Evolutionary conservation across 495 filamentous ascomycete species (phyloP).

Genomic region (Acidiella bohemica): DNA sequence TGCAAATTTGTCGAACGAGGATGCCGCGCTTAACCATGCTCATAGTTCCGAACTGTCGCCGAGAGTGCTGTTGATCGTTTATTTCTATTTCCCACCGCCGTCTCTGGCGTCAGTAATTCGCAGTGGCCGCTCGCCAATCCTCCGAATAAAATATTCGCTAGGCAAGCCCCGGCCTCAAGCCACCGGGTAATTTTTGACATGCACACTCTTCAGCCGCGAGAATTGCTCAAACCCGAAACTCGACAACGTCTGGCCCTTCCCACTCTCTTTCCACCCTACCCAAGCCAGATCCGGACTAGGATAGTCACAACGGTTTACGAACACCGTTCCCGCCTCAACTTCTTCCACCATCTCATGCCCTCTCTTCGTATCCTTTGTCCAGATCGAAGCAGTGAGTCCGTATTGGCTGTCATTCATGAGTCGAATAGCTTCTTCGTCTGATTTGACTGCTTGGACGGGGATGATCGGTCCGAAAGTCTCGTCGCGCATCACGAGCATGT

Average conservation of each 20-base stretch:
- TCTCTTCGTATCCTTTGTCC: constrained; percentile 75
- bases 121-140: too few species aligned
- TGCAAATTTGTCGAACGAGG: too few species aligned
- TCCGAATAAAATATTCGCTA: too few species aligned
- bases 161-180: background rate
- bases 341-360: constrained; percentile 67
- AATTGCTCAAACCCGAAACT: constrained; percentile 90
- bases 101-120: too few species aligned
- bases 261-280: constrained; percentile 96
- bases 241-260: constrained; percentile 78
- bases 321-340: constrained; percentile 90
- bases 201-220: constrained; percentile 88
- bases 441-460: constrained; percentile 80
- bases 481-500: constrained; percentile 83
- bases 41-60: too few species aligned
- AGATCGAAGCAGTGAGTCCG: constrained; percentile 91
- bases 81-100: too few species aligned
- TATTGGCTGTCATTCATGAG: constrained; percentile 95
- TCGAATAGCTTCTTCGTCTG: constrained; percentile 66
- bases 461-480: constrained; percentile 96
- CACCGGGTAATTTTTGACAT: constrained; percentile 70
- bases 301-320: constrained; percentile 89
- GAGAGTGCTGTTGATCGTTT: too few species aligned
- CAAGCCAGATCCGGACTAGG: constrained; percentile 94
- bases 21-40: too few species aligned